Base-by-base conservation (phyloP, 148 eudicot species). In the Hydrangea macrophylla region DNA sequence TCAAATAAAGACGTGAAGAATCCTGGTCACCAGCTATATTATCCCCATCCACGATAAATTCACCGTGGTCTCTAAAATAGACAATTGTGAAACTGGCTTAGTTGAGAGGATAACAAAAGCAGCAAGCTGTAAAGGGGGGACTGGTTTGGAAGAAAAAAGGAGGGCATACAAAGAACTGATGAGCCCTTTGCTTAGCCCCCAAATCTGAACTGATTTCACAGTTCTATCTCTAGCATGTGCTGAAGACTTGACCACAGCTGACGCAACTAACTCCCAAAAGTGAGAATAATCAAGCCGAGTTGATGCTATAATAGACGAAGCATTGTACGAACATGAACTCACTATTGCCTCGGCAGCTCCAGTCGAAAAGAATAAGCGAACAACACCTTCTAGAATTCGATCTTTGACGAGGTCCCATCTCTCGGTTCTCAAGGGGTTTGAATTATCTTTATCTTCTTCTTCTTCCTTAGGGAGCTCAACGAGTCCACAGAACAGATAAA, bases 161-260 rank as follows among this genome's bases (percentile, higher is more conserved):
- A 89, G 75, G 22, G 97, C 89, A 83, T 85, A 85, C 80, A 94
- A 81, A 33, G 99, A 84, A 66, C 84, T 84, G 39, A 94, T 74
- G 23, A 89, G 81, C 56, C 90, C 92, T 62, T 82, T 82, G 76
- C 81, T 85, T 64, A 94, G 79, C 31, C 96, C 99, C 99, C 99
- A 94, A 44, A 87, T 82, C 63, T 94, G 90, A 75, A 88, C 78
- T 61, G 99, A 88, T 65, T 83, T 94, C 55, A 82, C 71, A 54
- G 97, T 89, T 70, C 76, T 87, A 66, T 88, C 93, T 83, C 96
- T 84, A 64, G 96, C 87, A 70, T 67, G 66, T 54, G 82, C 23
- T 65, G 92, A 87, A 36, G 97, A 83, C 57, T 80, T 82, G 32
- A 82, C 70, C 45, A 82, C 89, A 74, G 60, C 67, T 65, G 82